These are phyloP conservation scores for Parafenestella ontariensis DNA, from an alignment of 2,329 filamentous ascomycete species.

Conservation along the genomic window DNA sequence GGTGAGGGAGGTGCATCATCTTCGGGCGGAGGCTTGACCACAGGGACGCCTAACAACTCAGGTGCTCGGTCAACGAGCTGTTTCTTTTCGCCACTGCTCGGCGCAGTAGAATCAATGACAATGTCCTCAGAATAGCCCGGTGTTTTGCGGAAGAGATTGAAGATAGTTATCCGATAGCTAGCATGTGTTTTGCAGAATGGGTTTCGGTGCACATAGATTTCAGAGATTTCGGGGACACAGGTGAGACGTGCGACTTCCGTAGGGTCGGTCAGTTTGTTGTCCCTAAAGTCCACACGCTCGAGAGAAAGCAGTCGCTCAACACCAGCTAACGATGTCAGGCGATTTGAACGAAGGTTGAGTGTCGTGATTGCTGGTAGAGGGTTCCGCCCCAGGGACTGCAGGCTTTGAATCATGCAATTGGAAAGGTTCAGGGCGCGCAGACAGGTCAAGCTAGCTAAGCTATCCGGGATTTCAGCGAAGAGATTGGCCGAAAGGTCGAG, in stretches of 20 bases:
- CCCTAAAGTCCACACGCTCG: constrained; percentile 87
- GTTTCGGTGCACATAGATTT: constrained; percentile 92
- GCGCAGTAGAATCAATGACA: constrained; percentile 82
- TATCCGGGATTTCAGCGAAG: constrained; percentile 93
- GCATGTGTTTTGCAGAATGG: constrained; percentile 88
- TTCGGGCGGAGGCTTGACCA: constrained; percentile 72
- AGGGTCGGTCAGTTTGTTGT: constrained; percentile 90
- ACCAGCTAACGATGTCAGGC: constrained; percentile 84
- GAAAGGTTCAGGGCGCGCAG: constrained; percentile 93
- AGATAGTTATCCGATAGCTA: constrained; percentile 86
- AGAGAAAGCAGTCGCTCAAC: constrained; percentile 88
- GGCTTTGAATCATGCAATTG: constrained; percentile 95
- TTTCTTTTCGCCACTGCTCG: constrained; percentile 84
- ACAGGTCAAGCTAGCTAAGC: constrained; percentile 81
- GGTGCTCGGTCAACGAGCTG: constrained; percentile 82
- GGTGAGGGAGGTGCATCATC: constrained; percentile 67
- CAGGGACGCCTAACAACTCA: constrained; percentile 76
- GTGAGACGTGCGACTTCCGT: constrained; percentile 89
- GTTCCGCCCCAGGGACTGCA: constrained; percentile 84
- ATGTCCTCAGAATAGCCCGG: constrained; percentile 92
- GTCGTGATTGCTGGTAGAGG: constrained; percentile 93
- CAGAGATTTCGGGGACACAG: constrained; percentile 86
- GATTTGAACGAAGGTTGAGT: constrained; percentile 88
- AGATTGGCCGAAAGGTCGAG: constrained; percentile 92
- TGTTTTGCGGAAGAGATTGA: constrained; percentile 92